Percentiles rank a stretch among this genome's conserved stretches.
Evolutionary conservation across 306 rosid genomes (phyloP).

Genomic region (Vigna radiata): DNA sequence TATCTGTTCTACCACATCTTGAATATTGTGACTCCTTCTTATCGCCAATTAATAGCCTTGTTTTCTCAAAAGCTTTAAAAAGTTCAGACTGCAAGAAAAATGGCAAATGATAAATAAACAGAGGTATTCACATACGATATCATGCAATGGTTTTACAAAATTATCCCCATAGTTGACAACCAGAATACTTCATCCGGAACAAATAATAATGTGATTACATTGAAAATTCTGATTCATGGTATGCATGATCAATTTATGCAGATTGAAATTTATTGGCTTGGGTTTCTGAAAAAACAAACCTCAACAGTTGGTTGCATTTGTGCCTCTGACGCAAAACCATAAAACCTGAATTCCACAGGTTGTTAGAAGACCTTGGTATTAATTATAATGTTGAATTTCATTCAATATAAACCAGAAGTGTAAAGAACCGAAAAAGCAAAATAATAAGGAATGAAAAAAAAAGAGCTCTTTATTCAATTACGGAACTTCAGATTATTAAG

Average conservation of each 20-base stretch:
- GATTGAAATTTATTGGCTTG: conserved; percentile 36
- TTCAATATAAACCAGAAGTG: conserved; percentile 19
- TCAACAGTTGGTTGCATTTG: conserved; percentile 92
- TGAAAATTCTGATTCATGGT: conserved; percentile 39
- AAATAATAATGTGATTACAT: conserved; percentile 27
- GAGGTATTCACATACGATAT: conserved; percentile 12
- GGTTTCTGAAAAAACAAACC: conserved; percentile 53
- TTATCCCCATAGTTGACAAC: conserved; percentile 20
- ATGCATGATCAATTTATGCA: conserved; percentile 36
- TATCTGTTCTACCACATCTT: conserved; percentile 97
- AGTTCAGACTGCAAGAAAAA: conserved; percentile 76
- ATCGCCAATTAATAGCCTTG: conserved; percentile 79
- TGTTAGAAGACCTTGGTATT: conserved; percentile 22
- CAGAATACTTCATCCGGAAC: conserved; percentile 34
- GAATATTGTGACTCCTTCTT: conserved; percentile 88
- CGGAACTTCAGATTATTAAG: conserved; percentile 32
- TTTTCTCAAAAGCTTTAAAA: conserved; percentile 77
- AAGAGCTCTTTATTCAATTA: conserved; percentile 30
- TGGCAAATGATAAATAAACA: conserved; percentile 38
- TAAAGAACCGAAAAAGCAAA: conserved; percentile 29
- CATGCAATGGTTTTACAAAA: conserved; percentile 2
- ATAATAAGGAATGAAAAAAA: conserved; percentile 1
- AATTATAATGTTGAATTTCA: conserved; percentile 15
- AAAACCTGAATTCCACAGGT: conserved; percentile 65
- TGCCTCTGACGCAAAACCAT: conserved; percentile 95